Evolutionary conservation across 1,284 basidiomycete genomes (phyloP), one percentile per base, ranked within the genome.

Genomic region (Cutaneotrichosporon cutaneum): DNA sequence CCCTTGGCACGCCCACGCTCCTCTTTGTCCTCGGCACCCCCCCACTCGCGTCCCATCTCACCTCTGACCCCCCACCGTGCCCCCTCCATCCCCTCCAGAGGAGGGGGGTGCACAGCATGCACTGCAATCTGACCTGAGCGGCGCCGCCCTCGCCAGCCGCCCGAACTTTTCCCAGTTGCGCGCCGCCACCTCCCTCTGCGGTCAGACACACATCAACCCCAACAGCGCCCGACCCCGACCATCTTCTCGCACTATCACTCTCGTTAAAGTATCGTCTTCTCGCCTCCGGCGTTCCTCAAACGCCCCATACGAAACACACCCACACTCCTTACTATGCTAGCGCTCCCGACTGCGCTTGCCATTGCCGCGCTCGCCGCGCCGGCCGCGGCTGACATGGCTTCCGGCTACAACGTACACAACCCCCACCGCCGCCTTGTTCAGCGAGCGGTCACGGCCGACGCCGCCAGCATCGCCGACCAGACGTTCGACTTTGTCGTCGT

Each of bases 401-500:
- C 48, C 14, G 52, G 52, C 35, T 54, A 50, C 44, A 76, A 75
- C 55, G 33, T 66, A 13, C 51, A 68, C 52, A 68, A 77, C 62
- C 70, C 72, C 6, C 68, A 75, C 51, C 68, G 68, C 21, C 36
- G 56, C 30, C 58, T 68, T 22, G 62, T 74, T 45, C 65, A 56
- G 48, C 63, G 63, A 16, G 50, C 58, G 9, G 32, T 78, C 52
- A 76, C 76, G 8, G 60, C 64, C 50, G 66, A 76, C 39, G 65
- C 70, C 10, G 53, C 69, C n/a, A 58, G 58, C 44, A 69, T 77
- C 27, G 55, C 65, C 45, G 74, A 72, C 24, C 60, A 67, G 35
- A 63, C 62, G 7, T 80, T 77, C 56, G 79, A 80, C 60, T 80
- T 79, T 59, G 68, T 80, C 50, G 75, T 80, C 61, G 77, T 75